Conservation (phyloP, 176 grass and related monocot genomes). For the Aegilops tauschii region DNA sequence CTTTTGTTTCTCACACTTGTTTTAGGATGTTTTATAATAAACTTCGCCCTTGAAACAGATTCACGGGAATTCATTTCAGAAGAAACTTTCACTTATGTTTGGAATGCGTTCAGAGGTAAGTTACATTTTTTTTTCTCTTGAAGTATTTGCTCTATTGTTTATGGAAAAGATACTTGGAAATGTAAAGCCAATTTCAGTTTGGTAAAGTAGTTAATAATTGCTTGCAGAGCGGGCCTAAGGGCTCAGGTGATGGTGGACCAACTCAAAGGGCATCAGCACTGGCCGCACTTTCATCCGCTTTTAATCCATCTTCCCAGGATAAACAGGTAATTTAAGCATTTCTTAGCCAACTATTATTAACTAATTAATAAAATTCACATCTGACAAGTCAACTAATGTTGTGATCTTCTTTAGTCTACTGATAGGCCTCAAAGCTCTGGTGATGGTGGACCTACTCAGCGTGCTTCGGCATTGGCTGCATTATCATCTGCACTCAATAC, state of each 20-base stretch:
- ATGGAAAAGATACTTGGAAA: not conserved
- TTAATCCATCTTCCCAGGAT: conserved; percentile 70
- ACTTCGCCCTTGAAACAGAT: conserved; percentile 57
- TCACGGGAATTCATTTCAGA: conserved; percentile 91
- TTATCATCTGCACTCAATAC: conserved; percentile 71
- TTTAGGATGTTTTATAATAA: conserved; percentile 13
- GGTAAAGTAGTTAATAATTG: not conserved
- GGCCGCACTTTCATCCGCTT: conserved; percentile 85
- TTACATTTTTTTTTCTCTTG: not conserved
- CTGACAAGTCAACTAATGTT: conserved; percentile 5
- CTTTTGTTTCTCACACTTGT: conserved; percentile 2
- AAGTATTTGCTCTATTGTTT: not conserved
- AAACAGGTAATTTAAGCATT: conserved; percentile 41
- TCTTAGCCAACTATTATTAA: not conserved
- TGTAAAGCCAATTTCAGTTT: conserved; percentile 1
- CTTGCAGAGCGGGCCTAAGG: conserved; percentile 51
- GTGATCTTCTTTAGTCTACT: conserved; percentile 34
- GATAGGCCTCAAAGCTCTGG: conserved; percentile 46
- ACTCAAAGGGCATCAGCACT: conserved; percentile 94
- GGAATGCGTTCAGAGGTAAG: conserved; percentile 73
- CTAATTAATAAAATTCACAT: not conserved
- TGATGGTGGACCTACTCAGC: conserved; percentile 70
- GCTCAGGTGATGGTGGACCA: conserved; percentile 67
- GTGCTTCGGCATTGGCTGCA: conserved; percentile 84
- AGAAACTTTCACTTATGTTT: conserved; percentile 84